phyloP scores from a whole-genome alignment of 768 basidiomycete species.

The Hydnomerulius pinastri region DNA sequence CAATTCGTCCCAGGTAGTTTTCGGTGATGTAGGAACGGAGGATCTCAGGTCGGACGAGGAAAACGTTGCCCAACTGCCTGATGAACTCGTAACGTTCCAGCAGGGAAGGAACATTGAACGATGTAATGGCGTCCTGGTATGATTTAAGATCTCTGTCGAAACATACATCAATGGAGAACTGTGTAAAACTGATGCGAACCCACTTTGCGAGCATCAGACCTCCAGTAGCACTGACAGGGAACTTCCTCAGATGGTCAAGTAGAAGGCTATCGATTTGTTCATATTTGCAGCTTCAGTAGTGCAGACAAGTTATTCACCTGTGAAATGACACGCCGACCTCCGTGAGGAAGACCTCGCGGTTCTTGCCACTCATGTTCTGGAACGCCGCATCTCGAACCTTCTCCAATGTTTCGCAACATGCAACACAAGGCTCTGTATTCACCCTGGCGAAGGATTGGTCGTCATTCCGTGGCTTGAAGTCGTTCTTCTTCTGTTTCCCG shows the following conservation, averaged over 20 bases:
- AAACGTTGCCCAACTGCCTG: conserved; percentile 94
- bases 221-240: conserved; percentile 94
- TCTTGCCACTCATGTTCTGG: conserved; percentile 86
- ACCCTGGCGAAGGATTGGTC: conserved; percentile 92
- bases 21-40: conserved; percentile 95
- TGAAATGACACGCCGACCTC: conserved; percentile 96
- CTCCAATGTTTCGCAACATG: conserved; percentile 83
- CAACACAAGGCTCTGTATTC: conserved; percentile 90
- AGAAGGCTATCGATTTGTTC: conserved; percentile 58
- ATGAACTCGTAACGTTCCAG: conserved; percentile 98
- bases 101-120: conserved; percentile 81
- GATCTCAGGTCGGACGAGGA: conserved; percentile 94
- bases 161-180: neutral
- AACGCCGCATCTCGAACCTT: conserved; percentile 77
- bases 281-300: conserved; percentile 6
- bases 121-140: conserved; percentile 87
- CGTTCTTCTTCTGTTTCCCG: conserved; percentile 90
- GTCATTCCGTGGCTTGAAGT: conserved; percentile 97
- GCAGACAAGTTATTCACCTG: conserved; percentile 45
- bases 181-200: conserved; percentile 27
- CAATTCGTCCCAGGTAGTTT: conserved; percentile 90
- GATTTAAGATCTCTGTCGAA: conserved; percentile 83
- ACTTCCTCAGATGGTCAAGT: conserved; percentile 93
- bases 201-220: conserved; percentile 98
- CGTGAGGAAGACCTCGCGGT: conserved; percentile 87